A percentile compares a stretch with the other conserved stretches of the same genome.
phyloP scores from a whole-genome alignment of 1,284 basidiomycete species.

The Athelia psychrophila region DNA sequence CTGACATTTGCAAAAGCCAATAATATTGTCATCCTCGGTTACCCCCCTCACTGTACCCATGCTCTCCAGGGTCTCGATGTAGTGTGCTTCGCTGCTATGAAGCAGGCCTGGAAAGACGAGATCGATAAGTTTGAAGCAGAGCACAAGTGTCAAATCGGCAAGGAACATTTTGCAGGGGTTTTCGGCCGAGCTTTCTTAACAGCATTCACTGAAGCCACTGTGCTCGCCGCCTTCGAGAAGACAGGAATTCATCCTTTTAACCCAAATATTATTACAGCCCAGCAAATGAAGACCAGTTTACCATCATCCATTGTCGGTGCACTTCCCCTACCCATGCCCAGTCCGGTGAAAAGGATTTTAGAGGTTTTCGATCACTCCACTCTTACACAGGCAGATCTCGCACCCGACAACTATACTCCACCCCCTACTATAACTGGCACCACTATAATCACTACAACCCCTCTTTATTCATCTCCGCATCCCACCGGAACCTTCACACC shows the following conservation, averaged over 20 bases:
- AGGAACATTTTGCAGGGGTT: constrained; percentile 22
- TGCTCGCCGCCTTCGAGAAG: constrained; percentile 23
- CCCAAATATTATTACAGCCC: constrained; percentile 16
- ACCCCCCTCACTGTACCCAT: constrained; percentile 39
- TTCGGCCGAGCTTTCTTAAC: constrained; percentile 20
- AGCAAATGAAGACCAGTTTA: constrained; percentile 21
- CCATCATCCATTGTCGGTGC: constrained; percentile 18
- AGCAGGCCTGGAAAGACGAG: constrained; percentile 11
- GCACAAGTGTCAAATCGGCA: constrained; percentile 13
- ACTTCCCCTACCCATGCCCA: constrained; percentile 22
- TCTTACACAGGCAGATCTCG: constrained; percentile 10
- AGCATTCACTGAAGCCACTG: constrained; percentile 18
- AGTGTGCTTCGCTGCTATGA: constrained; percentile 30
- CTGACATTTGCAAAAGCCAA: constrained; percentile 25
- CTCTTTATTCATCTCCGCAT: constrained; percentile 9
- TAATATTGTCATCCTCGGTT: constrained; percentile 33
- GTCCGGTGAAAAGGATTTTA: constrained; percentile 18
- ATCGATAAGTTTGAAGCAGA: constrained; percentile 15
- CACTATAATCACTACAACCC: constrained; percentile 12
- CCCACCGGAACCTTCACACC: constrained; percentile 14
- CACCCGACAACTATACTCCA: constrained; percentile 3
- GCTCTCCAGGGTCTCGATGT: constrained; percentile 36
- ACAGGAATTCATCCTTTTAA: constrained; percentile 30
- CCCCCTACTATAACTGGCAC: constrained; percentile 7
- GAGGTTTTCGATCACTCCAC: constrained; percentile 12